Conservation (phyloP, 305 asterid genomes). For the Plantago coronopus region DNA sequence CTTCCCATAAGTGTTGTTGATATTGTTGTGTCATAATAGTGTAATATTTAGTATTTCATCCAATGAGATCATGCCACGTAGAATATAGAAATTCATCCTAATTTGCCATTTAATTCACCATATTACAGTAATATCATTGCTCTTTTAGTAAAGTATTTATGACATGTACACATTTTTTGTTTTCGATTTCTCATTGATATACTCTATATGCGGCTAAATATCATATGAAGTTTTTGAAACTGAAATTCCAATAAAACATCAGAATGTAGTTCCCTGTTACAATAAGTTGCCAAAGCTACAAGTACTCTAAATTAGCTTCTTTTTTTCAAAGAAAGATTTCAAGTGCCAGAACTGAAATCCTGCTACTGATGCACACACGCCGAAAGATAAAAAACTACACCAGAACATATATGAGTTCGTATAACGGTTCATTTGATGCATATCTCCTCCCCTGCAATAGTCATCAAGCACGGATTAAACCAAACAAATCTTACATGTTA, state of each 20-base stretch:
- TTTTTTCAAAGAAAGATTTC: constrained; percentile 91
- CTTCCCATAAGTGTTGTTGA: neutral
- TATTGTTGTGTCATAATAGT: constrained; percentile 19
- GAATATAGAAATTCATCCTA: too few relatives aligned
- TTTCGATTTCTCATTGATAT: too few relatives aligned
- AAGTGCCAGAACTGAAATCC: constrained; percentile 86
- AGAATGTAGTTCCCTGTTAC: constrained; percentile 29
- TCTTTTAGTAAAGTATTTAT: too few relatives aligned
- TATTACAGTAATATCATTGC: too few relatives aligned
- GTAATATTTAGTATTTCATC: constrained; percentile 20
- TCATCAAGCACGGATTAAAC: constrained; percentile 5
- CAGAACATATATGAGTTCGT: constrained; percentile 76
- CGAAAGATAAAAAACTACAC: constrained; percentile 66
- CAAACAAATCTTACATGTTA: neutral
- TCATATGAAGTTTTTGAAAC: too few relatives aligned
- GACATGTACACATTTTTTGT: too few relatives aligned
- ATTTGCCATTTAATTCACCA: too few relatives aligned
- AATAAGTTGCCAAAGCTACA: constrained; percentile 14
- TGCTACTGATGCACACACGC: constrained; percentile 65
- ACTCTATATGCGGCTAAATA: too few relatives aligned
- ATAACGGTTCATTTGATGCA: constrained; percentile 73
- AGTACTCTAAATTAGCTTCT: constrained; percentile 71
- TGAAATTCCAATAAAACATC: too few relatives aligned
- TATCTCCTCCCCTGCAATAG: constrained; percentile 72
- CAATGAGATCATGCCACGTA: constrained; percentile 32